These are phyloP conservation scores for Rhodotorula kratochvilovae DNA, from an alignment of 768 basidiomycete genomes.

Conservation along the genomic window DNA sequence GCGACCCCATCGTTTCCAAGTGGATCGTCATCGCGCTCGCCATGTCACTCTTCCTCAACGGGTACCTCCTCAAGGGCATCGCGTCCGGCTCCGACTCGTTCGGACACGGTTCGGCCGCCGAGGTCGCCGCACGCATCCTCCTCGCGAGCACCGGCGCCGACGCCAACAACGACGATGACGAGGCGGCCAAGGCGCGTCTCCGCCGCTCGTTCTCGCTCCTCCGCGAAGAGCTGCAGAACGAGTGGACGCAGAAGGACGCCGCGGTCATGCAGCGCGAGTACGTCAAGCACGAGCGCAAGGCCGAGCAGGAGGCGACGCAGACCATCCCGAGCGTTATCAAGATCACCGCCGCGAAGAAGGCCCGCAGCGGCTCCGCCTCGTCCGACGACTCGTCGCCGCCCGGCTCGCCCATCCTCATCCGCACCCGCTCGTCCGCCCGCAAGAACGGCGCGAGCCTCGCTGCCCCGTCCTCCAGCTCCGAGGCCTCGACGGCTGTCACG, in stretches of 20 bases:
- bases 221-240: conserved; percentile 37
- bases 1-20: conserved; percentile 88
- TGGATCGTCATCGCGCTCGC: conserved; percentile 87
- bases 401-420: conserved; percentile 41
- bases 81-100: conserved; percentile 48
- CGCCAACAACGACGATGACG: conserved; percentile 26
- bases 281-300: conserved; percentile 24
- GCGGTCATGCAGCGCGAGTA: conserved; percentile 38
- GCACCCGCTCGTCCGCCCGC: conserved; percentile 18
- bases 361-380: conserved; percentile 22
- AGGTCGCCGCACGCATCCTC: conserved; percentile 49
- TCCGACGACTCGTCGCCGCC: conserved; percentile 39
- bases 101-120: conserved; percentile 50
- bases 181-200: conserved; percentile 24
- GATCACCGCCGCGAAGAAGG: conserved; percentile 26
- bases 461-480: not conserved
- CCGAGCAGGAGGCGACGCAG: conserved; percentile 31
- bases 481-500: not conserved
- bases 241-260: conserved; percentile 42
- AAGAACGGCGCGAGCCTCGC: conserved; percentile 1
- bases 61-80: conserved; percentile 74
- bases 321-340: conserved; percentile 33
- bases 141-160: conserved; percentile 42
- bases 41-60: conserved; percentile 82
- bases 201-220: conserved; percentile 31